Conservation (phyloP, 163 green algal genomes). For the Trebouxiophyceae sp. region DNA sequence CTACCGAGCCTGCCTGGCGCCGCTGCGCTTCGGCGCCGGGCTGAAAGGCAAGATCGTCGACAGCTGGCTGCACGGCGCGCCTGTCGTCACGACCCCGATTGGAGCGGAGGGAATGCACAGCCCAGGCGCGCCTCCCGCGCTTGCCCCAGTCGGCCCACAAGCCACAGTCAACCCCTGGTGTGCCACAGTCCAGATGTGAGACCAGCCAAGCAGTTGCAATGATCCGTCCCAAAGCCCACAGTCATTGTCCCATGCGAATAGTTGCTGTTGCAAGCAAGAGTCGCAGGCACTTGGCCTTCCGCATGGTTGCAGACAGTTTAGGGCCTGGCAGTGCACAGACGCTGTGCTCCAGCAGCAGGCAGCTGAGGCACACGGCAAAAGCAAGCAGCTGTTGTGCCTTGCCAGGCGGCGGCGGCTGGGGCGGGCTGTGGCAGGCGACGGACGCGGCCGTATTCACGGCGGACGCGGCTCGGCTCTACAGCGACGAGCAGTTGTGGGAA, state of each 20-base stretch:
- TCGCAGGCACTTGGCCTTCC: background rate
- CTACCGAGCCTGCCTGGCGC: conserved; percentile 41
- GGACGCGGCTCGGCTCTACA: conserved; percentile 35
- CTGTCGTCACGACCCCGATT: conserved; percentile 47
- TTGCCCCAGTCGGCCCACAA: background rate
- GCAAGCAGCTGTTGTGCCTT: too few species aligned
- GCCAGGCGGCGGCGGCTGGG: too few species aligned
- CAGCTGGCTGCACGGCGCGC: conserved; percentile 39
- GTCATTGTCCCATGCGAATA: too few species aligned
- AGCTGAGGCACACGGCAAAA: too few species aligned
- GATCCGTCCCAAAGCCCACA: background rate
- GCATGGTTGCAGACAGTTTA: background rate
- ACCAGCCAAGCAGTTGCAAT: background rate
- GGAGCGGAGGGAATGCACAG: conserved; percentile 44
- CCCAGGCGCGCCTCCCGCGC: background rate
- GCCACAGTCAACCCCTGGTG: too few species aligned
- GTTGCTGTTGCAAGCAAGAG: background rate
- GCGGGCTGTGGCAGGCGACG: conserved; percentile 22
- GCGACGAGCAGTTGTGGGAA: conserved; percentile 26
- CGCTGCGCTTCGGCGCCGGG: conserved; percentile 49
- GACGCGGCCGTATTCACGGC: conserved; percentile 17
- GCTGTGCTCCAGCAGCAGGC: too few species aligned
- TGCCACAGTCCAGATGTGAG: background rate
- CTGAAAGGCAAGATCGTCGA: conserved; percentile 64
- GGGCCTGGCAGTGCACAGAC: too few species aligned